phyloP scores from a whole-genome alignment of 331 rosid genomes.

The Cydonia oblonga region DNA sequence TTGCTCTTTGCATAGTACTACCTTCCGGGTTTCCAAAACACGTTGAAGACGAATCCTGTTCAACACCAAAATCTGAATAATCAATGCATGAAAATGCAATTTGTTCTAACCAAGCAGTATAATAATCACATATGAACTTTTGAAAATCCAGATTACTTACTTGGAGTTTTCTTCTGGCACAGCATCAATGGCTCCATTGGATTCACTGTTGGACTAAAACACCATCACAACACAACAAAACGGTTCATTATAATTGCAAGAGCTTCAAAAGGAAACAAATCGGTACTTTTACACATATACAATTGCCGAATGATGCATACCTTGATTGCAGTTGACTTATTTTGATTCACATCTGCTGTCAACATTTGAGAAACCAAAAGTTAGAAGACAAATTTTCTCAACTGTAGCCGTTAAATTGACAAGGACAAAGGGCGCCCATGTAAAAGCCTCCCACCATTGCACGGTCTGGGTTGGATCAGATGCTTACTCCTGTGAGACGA shows the following conservation, averaged over 20 bases:
- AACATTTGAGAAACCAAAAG: slow-evolving; percentile 26
- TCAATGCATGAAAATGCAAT: slow-evolving; percentile 17
- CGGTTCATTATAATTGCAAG: slow-evolving; percentile 12
- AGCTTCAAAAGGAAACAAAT: slow-evolving; percentile 8
- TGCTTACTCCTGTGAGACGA: not conserved
- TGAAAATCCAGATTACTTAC: slow-evolving; percentile 28
- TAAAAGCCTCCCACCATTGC: not conserved
- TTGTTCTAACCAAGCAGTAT: not conserved
- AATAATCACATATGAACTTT: not conserved
- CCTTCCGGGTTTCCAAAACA: slow-evolving; percentile 79
- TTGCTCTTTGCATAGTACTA: slow-evolving; percentile 85
- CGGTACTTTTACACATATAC: not conserved
- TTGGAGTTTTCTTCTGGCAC: slow-evolving; percentile 71
- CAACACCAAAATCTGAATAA: slow-evolving; percentile 26
- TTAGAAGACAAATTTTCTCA: slow-evolving; percentile 10
- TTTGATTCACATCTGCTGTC: slow-evolving; percentile 37
- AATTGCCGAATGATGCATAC: slow-evolving; percentile 23
- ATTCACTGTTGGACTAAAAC: slow-evolving; percentile 36
- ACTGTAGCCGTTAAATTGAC: not conserved
- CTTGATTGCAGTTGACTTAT: slow-evolving; percentile 34
- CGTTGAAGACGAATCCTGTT: slow-evolving; percentile 85
- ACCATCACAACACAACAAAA: slow-evolving; percentile 10
- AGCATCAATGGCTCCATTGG: slow-evolving; percentile 29
- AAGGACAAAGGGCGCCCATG: not conserved
- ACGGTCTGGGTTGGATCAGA: not conserved